Base-by-base conservation (phyloP, 345 rosid genomes). In the Moricandia arvensis region DNA sequence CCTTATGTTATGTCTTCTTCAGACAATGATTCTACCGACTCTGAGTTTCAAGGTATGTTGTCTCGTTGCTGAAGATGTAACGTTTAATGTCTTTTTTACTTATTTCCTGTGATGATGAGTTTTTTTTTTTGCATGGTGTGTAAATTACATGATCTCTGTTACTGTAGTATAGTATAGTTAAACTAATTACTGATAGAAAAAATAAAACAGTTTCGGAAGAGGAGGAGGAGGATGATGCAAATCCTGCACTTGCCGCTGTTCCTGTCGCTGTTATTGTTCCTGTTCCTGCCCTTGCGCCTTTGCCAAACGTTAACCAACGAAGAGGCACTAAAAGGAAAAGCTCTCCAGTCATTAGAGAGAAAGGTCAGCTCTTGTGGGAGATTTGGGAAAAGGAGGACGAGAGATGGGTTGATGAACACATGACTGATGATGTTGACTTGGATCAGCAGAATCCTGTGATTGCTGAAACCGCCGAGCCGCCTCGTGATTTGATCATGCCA, bases 351-450 rank as follows among this genome's bases (percentile, higher is more conserved):
- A 29, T 0, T 58, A 55, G 65, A 41, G 67, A 65, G 63, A 45
- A 71, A 72, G 80, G 74, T 1, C 57, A 63, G 43, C 80, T 89
- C 71, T 12, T 84, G 87, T 95, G 99, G 99, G 85, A 90, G 71
- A 37, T 80, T 16, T 89, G 93, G 97, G 97, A 95, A 80, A 70
- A 86, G 18, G 91, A 82, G 47, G 45, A 90, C 21, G 83, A 88
- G 38, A 84, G 15, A 79, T 95, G 97, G 97, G 76, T 88, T 35
- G 84, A 89, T 66, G 74, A 83, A 68, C 88, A 89, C 80, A n/a
- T 76, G 69, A 71, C 34, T 0, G 85, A 76, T 33, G 86, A 86
- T 81, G 55, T 86, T 76, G 89, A 90, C 84, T 79, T 87, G 74
- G 93, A 87, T 74, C 76, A 83, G 73, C 89, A 84, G 59, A 83